Conservation (phyloP, 176 grass and related monocot genomes). For the Triticum monococcum region DNA sequence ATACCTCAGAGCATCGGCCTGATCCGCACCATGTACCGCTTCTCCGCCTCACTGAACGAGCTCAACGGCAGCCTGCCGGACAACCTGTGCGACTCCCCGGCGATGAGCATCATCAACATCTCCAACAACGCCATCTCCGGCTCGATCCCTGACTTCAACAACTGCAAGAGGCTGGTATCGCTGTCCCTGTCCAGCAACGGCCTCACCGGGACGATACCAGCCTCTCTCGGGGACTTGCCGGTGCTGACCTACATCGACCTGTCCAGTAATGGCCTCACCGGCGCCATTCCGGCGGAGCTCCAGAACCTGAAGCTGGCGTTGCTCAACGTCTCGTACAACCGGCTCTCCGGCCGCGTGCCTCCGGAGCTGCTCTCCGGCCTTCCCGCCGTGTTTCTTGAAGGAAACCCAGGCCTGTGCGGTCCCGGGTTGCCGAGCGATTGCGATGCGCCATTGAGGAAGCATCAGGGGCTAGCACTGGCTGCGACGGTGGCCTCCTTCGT, state of each 20-base stretch:
- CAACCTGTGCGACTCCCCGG: conserved; percentile 60
- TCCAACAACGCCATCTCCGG: conserved; percentile 66
- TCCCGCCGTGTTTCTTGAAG: conserved; percentile 66
- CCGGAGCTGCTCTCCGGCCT: conserved; percentile 46
- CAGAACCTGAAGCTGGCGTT: conserved; percentile 71
- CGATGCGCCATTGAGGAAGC: not conserved
- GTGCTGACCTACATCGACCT: conserved; percentile 87
- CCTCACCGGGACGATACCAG: conserved; percentile 57
- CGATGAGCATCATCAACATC: conserved; percentile 73
- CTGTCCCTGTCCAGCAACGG: conserved; percentile 60
- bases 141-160: conserved; percentile 43
- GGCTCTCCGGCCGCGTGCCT: conserved; percentile 65
- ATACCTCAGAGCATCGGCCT: conserved; percentile 53
- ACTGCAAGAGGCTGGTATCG: conserved; percentile 74
- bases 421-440: conserved; percentile 51
- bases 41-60: conserved; percentile 65
- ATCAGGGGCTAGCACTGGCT: conserved; percentile 28
- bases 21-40: conserved; percentile 65
- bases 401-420: conserved; percentile 64
- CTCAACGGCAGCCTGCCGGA: conserved; percentile 62
- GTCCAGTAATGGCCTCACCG: conserved; percentile 67
- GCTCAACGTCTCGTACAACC: conserved; percentile 80
- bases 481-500: conserved; percentile 39
- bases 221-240: conserved; percentile 54
- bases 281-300: conserved; percentile 53